These are phyloP conservation scores for Xerocomus amazonicus DNA, from an alignment of 1,284 basidiomycete genomes.

Conservation along the genomic window DNA sequence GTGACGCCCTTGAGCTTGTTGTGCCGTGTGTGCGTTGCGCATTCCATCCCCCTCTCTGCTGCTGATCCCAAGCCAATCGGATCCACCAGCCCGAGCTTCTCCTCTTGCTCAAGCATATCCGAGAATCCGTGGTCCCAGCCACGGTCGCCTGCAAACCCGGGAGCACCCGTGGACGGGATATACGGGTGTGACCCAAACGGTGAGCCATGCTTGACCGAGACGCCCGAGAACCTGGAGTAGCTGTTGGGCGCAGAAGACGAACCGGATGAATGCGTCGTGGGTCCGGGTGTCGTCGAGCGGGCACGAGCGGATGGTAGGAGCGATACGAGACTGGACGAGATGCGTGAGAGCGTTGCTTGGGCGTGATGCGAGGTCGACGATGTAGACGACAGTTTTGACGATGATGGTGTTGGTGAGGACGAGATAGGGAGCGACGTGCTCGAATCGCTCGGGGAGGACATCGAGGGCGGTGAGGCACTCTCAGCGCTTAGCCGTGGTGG, in stretches of 20 bases:
- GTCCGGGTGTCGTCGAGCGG: slow-evolving; percentile 1
- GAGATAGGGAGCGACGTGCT: slow-evolving; percentile 9
- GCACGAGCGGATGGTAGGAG: slow-evolving; percentile 22
- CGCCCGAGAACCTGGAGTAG: slow-evolving; percentile 1
- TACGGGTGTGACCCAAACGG: slow-evolving; percentile 61
- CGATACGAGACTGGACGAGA: slow-evolving; percentile 30
- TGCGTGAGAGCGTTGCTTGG: slow-evolving; percentile 27
- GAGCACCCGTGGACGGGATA: slow-evolving; percentile 70
- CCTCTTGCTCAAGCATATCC: slow-evolving; percentile 34
- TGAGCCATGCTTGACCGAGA: slow-evolving; percentile 41
- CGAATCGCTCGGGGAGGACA: slow-evolving; percentile 9
- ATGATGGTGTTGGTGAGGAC: not conserved
- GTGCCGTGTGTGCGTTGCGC: slow-evolving; percentile 9
- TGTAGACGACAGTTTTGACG: not conserved
- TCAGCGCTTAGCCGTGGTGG: slow-evolving; percentile 25
- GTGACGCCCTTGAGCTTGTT: slow-evolving; percentile 36
- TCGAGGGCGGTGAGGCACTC: slow-evolving; percentile 22
- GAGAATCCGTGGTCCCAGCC: slow-evolving; percentile 57
- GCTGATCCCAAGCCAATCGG: slow-evolving; percentile 15
- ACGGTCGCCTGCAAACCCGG: slow-evolving; percentile 65
- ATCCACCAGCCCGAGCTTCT: slow-evolving; percentile 21
- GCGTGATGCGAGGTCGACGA: slow-evolving; percentile 10
- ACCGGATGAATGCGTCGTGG: not conserved
- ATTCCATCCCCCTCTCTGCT: slow-evolving; percentile 6
- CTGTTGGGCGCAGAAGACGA: slow-evolving; percentile 3